These are phyloP conservation scores for Penicillium sp. DNA, from an alignment of 2,329 filamentous ascomycete species.

Conservation along the genomic window DNA sequence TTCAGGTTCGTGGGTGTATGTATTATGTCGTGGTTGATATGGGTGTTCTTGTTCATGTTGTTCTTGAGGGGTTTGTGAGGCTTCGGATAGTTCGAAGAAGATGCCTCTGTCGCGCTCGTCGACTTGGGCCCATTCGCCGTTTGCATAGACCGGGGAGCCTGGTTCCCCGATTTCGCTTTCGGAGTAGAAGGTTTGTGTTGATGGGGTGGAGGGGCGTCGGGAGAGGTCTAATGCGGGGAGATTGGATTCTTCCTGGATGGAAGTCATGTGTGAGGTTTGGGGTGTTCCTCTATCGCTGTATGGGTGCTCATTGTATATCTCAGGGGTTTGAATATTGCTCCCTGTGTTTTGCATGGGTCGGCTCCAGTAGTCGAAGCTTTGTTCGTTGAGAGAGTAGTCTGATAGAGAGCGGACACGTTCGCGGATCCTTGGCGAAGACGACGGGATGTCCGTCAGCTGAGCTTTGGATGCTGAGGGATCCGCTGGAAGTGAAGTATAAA, in stretches of 20 bases:
- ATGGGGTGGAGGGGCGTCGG: slow-evolving; percentile 13
- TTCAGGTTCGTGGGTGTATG: neutral
- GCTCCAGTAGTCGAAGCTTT: slow-evolving; percentile 13
- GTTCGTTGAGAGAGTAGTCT: slow-evolving; percentile 21
- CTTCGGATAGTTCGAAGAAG: slow-evolving; percentile 11
- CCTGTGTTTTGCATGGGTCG: neutral
- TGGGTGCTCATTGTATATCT: neutral
- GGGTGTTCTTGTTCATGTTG: no score
- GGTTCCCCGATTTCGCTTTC: slow-evolving; percentile 35
- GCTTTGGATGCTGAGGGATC: slow-evolving; percentile 12
- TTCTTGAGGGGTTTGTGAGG: neutral
- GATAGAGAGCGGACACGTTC: slow-evolving; percentile 23
- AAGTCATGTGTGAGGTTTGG: slow-evolving; percentile 15
- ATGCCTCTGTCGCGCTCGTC: slow-evolving; percentile 29
- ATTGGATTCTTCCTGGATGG: slow-evolving; percentile 12
- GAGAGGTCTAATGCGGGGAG: slow-evolving; percentile 5
- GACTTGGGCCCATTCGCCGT: slow-evolving; percentile 26
- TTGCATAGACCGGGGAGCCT: slow-evolving; percentile 30
- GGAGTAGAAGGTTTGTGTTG: slow-evolving; percentile 21
- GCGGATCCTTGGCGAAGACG: slow-evolving; percentile 19
- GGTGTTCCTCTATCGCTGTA: slow-evolving; percentile 4
- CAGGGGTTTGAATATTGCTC: neutral
- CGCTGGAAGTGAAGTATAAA: slow-evolving; percentile 16
- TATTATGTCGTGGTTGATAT: neutral
- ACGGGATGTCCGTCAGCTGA: slow-evolving; percentile 18